Evolutionary conservation across 257 asterid species (phyloP).

Genomic region (Fraxinus americana): DNA sequence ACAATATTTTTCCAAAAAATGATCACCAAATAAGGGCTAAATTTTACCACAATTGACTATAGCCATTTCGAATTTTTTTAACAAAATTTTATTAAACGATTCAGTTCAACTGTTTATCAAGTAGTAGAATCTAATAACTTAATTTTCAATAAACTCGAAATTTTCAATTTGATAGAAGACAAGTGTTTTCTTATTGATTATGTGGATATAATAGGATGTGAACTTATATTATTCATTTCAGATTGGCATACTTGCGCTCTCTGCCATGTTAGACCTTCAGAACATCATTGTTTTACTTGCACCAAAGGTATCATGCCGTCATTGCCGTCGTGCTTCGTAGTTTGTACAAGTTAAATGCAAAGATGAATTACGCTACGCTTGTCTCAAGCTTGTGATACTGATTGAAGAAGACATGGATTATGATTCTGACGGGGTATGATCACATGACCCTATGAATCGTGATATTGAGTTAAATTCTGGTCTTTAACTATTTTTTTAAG

Average conservation of each 20-base stretch:
- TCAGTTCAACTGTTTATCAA: too few relatives aligned
- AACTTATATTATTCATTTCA: slow-evolving; percentile 31
- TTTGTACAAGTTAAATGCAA: slow-evolving; percentile 53
- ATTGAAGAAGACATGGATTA: slow-evolving; percentile 57
- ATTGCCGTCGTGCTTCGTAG: slow-evolving; percentile 39
- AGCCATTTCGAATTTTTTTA: too few relatives aligned
- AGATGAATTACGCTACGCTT: slow-evolving; percentile 64
- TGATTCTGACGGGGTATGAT: slow-evolving; percentile 87
- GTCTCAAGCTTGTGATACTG: slow-evolving; percentile 66
- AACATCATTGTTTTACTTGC: slow-evolving; percentile 69
- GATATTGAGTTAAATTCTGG: background rate
- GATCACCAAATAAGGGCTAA: too few relatives aligned
- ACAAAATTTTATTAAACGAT: too few relatives aligned
- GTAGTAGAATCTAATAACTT: too few relatives aligned
- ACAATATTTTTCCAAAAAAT: too few relatives aligned
- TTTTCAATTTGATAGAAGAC: too few relatives aligned
- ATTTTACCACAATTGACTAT: too few relatives aligned
- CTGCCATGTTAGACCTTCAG: slow-evolving; percentile 40
- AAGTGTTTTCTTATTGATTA: too few relatives aligned
- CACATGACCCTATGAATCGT: slow-evolving; percentile 14
- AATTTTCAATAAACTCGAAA: too few relatives aligned
- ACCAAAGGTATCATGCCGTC: slow-evolving; percentile 48
- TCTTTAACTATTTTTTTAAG: background rate
- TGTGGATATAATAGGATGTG: background rate
- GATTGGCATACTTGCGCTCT: slow-evolving; percentile 70